A percentile compares a stretch with the other conserved stretches of the same genome.
Conservation (phyloP, 2,329 filamentous ascomycete genomes). For the Zarea fungicola region DNA sequence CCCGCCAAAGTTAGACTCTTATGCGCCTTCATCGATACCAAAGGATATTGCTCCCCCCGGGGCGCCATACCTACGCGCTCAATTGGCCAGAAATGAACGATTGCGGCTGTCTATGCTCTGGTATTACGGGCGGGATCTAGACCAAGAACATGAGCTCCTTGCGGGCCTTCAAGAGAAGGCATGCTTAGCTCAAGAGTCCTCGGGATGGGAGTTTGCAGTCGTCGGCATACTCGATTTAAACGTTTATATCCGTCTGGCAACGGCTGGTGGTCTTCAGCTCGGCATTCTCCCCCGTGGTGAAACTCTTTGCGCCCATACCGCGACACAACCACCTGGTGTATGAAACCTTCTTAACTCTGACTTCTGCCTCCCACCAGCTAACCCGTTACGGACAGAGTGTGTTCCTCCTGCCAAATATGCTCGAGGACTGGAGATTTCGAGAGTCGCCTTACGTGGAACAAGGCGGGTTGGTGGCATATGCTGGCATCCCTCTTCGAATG, state of each 20-base stretch:
- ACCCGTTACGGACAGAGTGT: slow-evolving; percentile 24
- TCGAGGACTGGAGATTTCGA: slow-evolving; percentile 39
- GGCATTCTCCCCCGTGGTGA: slow-evolving; percentile 39
- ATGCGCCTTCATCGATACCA: not conserved
- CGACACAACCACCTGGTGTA: slow-evolving; percentile 30
- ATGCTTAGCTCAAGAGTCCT: slow-evolving; percentile 33
- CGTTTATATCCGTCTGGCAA: slow-evolving; percentile 37
- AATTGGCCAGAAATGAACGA: slow-evolving; percentile 24
- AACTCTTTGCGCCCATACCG: slow-evolving; percentile 39
- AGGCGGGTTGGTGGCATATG: slow-evolving; percentile 36
- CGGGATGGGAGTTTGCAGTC: slow-evolving; percentile 42
- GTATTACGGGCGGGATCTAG: slow-evolving; percentile 38
- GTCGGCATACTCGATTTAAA: slow-evolving; percentile 38
- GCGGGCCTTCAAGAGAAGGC: slow-evolving; percentile 37
- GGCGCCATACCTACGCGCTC: slow-evolving; percentile 20
- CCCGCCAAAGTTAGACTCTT: not conserved
- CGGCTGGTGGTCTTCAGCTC: slow-evolving; percentile 36
- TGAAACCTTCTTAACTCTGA: slow-evolving; percentile 1
- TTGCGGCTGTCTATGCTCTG: slow-evolving; percentile 32
- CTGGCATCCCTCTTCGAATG: slow-evolving; percentile 34
- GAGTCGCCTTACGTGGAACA: slow-evolving; percentile 34
- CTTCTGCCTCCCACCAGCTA: not conserved
- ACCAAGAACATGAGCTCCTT: slow-evolving; percentile 35
- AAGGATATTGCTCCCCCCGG: not conserved
- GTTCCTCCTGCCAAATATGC: slow-evolving; percentile 37